Evolutionary conservation across 768 basidiomycete species (phyloP), one percentile per base, ranked within the genome.

Genomic region (Vishniacozyma victoriae): DNA sequence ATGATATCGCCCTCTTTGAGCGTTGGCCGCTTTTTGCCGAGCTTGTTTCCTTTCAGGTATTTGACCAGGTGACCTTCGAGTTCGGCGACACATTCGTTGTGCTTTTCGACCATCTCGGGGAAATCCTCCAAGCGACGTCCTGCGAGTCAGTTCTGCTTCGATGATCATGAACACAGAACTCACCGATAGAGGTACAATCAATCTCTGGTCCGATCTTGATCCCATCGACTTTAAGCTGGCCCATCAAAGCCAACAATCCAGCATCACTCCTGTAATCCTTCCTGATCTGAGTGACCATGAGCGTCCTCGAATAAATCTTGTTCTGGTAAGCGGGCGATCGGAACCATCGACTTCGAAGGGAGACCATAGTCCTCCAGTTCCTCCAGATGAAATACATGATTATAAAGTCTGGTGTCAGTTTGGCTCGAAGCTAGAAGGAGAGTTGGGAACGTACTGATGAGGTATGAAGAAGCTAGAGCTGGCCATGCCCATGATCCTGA

Each of bases 231-330:
- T 72, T 72, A n/a, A 72, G 60, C 35, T 63, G 60, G n/a, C 60
- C 69, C 71, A 73, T 72, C n/a, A 73, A 47, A 16, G 59, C 60
- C 6, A 68, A 55, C 26, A 99, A 76, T 15, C 91, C 93, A 57
- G 86, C 81, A 70, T 99, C 95, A 7, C 80, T 83, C 67, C 92
- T 86, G 54, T 78, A 76, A 64, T 84, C 84, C 75, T 82, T 87
- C 18, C 84, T 82, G 6, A 97, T 86, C 52, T 79, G 79, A 16
- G 78, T 80, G 54, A 65, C 54, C 69, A 87, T 82, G 44, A 99
- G 79, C 0, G 93, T 96, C 29, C 95, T 82, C 1, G 92, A 88
- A 65, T 95, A 91, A 77, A 97, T 95, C 1, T 86, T 85, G 53
- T 84, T 78, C 42, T 84, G 78, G 72, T 95, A 92, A 24, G 75